Conservation (phyloP, 371 early-diverging fungal genomes). For the Mortierella sp. region DNA sequence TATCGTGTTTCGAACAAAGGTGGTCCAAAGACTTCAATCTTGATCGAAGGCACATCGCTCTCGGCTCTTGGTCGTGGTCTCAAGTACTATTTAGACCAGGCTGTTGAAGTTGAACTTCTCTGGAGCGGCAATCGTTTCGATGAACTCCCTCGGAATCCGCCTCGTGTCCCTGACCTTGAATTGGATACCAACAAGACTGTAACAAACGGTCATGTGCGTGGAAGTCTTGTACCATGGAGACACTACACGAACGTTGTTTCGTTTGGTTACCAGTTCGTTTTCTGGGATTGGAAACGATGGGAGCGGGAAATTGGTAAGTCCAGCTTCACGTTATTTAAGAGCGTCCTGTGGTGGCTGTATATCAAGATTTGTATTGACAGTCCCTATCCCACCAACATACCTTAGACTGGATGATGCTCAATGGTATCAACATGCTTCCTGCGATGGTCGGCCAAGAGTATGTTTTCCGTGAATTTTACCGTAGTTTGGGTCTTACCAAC, state of each 20-base stretch:
- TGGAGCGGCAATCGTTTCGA: constrained; percentile 46
- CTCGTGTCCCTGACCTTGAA: constrained; percentile 36
- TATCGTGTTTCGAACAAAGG: constrained; percentile 43
- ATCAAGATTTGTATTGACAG: too few relatives aligned
- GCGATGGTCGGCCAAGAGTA: constrained; percentile 50
- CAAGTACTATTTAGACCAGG: constrained; percentile 48
- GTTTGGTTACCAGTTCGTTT: constrained; percentile 46
- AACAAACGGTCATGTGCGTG: constrained; percentile 34
- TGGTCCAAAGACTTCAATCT: constrained; percentile 9
- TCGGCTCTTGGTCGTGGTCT: constrained; percentile 42
- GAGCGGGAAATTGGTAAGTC: constrained; percentile 44
- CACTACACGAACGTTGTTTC: constrained; percentile 53
- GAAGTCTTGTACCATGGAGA: constrained; percentile 45
- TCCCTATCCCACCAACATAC: neutral
- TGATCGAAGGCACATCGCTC: constrained; percentile 42
- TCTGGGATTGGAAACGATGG: constrained; percentile 54
- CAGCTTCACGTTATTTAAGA: too few relatives aligned
- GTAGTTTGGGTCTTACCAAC: constrained; percentile 27
- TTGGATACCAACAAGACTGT: constrained; percentile 29
- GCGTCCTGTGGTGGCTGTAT: too few relatives aligned
- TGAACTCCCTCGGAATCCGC: constrained; percentile 29
- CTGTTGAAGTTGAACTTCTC: constrained; percentile 28
- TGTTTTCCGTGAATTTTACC: constrained; percentile 34
- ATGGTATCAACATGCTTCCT: constrained; percentile 44
- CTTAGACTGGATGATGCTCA: constrained; percentile 42